Conservation (phyloP, 2,329 filamentous ascomycete species). For the Sporothrix humicola region DNA sequence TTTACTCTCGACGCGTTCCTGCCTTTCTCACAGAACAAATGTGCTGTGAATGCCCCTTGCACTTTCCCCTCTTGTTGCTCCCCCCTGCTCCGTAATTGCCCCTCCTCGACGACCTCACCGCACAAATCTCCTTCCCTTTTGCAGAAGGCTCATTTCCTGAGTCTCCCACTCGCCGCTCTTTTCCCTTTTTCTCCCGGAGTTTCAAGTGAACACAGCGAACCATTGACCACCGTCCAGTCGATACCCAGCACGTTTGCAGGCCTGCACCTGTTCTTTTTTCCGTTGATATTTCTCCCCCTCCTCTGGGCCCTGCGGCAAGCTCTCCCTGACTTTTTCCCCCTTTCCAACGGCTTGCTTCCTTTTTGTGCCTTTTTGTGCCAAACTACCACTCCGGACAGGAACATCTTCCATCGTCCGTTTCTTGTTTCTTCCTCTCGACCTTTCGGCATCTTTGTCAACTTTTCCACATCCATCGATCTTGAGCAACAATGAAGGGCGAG, state of each 20-base stretch:
- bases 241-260: background rate
- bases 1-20: conserved; percentile 24
- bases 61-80: conserved; percentile 29
- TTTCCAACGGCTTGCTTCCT: conserved; percentile 19
- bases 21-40: background rate
- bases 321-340: conserved; percentile 19
- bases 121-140: conserved; percentile 33
- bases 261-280: background rate
- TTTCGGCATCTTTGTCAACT: conserved; percentile 11
- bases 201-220: conserved; percentile 1
- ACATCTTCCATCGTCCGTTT: background rate
- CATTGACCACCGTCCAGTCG: background rate
- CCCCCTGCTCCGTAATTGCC: conserved; percentile 26
- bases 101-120: conserved; percentile 36
- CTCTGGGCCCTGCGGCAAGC: conserved; percentile 18
- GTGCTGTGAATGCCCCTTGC: background rate
- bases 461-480: conserved; percentile 1
- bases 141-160: conserved; percentile 19
- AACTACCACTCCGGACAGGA: background rate
- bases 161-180: background rate
- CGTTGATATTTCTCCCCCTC: conserved; percentile 16
- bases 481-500: conserved; percentile 62
- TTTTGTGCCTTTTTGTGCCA: conserved; percentile 16
- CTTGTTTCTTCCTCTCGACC: background rate
- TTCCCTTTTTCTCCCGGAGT: conserved; percentile 23